Evolutionary conservation across 1,284 basidiomycete species (phyloP).

Genomic region (Sporisorium iseilematis-ciliati): DNA sequence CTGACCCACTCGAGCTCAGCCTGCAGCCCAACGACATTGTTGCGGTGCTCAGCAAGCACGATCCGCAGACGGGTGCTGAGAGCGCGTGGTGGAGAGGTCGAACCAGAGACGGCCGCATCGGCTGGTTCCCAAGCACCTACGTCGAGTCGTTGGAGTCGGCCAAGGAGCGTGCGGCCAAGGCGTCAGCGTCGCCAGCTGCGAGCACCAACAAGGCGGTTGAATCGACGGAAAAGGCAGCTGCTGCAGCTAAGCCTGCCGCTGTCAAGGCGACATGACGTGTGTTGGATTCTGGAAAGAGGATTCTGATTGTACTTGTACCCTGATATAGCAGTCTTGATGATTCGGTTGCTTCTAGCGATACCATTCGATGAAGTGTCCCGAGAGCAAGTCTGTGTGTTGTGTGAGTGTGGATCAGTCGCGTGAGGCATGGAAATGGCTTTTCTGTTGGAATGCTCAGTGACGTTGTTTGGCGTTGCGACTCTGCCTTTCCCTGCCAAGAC

Average conservation of each 20-base stretch:
- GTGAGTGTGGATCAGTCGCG: too few species aligned
- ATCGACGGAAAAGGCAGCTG: constrained; percentile 26
- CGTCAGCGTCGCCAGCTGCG: constrained; percentile 16
- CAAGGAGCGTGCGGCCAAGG: constrained; percentile 59
- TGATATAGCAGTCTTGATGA: neutral
- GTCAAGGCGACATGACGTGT: constrained; percentile 39
- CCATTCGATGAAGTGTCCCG: too few species aligned
- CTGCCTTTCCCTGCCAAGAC: too few species aligned
- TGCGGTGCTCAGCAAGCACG: constrained; percentile 82
- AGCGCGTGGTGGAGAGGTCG: constrained; percentile 96
- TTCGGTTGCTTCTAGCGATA: too few species aligned
- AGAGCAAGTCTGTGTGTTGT: too few species aligned
- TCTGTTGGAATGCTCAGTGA: too few species aligned
- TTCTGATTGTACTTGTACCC: constrained; percentile 21
- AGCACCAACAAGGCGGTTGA: constrained; percentile 16
- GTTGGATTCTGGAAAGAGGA: neutral
- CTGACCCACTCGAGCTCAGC: constrained; percentile 79
- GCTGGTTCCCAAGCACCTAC: constrained; percentile 89
- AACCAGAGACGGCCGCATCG: constrained; percentile 90
- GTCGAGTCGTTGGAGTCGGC: constrained; percentile 68
- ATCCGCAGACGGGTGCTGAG: constrained; percentile 74
- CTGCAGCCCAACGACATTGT: constrained; percentile 93
- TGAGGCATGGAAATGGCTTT: too few species aligned
- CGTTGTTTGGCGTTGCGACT: too few species aligned
- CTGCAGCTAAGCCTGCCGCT: constrained; percentile 25